A percentile compares a stretch with the other conserved stretches of the same genome.
phyloP scores from a whole-genome alignment of 192 early-diverging fungal genomes.

The Coemansia sp. region DNA sequence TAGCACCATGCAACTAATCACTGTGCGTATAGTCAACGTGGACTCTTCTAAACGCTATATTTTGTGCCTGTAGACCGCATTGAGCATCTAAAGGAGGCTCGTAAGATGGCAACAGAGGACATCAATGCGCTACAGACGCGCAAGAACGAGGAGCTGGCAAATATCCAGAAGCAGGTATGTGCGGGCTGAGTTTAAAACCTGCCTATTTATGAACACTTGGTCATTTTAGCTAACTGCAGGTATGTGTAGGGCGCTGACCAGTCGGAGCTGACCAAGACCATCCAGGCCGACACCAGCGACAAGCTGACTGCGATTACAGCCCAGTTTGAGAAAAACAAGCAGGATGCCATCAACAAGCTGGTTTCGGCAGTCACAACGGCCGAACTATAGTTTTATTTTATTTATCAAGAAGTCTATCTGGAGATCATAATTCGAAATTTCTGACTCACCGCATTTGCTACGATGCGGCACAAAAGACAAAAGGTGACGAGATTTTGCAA shows the following conservation, averaged over 20 bases:
- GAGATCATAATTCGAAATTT: not conserved
- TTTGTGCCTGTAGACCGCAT: conserved; percentile 64
- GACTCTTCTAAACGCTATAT: not conserved
- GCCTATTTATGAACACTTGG: not conserved
- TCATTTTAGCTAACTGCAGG: not conserved
- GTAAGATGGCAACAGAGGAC: conserved; percentile 88
- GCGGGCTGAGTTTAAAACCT: not conserved
- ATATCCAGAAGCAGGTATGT: conserved; percentile 34
- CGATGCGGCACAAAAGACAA: not conserved
- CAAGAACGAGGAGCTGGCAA: conserved; percentile 71
- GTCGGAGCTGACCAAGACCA: conserved; percentile 28
- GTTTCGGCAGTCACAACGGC: conserved; percentile 31
- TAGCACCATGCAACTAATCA: not conserved
- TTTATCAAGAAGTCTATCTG: not conserved
- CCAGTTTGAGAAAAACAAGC: conserved; percentile 50
- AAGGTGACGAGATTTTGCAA: not conserved
- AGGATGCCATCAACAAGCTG: conserved; percentile 31
- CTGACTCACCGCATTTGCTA: not conserved
- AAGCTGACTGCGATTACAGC: conserved; percentile 27
- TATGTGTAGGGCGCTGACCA: conserved; percentile 32
- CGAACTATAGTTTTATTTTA: conserved; percentile 5
- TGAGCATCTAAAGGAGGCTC: conserved; percentile 92
- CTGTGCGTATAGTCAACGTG: too few relatives aligned
- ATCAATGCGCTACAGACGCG: conserved; percentile 81
- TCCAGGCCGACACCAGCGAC: conserved; percentile 39